Evolutionary conservation across 2,329 filamentous ascomycete species (phyloP).

Genomic region (Colletotrichum magnum): DNA sequence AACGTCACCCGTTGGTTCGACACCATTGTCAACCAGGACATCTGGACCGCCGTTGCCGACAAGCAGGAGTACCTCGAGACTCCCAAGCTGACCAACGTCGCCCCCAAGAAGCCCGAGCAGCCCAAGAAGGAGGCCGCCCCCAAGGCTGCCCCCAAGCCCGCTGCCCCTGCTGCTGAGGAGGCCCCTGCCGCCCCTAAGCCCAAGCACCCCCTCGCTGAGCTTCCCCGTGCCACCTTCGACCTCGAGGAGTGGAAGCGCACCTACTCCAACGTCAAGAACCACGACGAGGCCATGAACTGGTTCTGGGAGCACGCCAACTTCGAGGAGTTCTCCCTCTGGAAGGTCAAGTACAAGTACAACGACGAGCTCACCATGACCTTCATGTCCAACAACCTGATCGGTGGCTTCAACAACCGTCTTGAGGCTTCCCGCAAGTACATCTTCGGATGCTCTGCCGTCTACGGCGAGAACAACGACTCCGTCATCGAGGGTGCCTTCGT

Average conservation of each 20-base stretch:
- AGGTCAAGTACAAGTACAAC: conserved; percentile 98
- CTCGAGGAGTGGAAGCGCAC: conserved; percentile 99
- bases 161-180: conserved; percentile 59
- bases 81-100: conserved; percentile 77
- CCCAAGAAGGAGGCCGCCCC: conserved; percentile 72
- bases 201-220: conserved; percentile 94
- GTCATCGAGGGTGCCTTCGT: conserved; percentile 95
- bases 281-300: conserved; percentile 91
- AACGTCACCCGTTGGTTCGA: conserved; percentile 94
- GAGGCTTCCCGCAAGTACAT: conserved; percentile 98
- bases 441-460: conserved; percentile 92
- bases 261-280: conserved; percentile 83
- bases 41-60: conserved; percentile 85
- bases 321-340: conserved; percentile 96
- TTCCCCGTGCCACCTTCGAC: conserved; percentile 83
- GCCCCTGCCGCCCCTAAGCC: conserved; percentile 82
- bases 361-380: conserved; percentile 96
- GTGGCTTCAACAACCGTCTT: conserved; percentile 97
- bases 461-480: conserved; percentile 89
- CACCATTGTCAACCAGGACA: conserved; percentile 92
- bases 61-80: conserved; percentile 86
- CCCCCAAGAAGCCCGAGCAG: conserved; percentile 84
- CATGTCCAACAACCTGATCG: conserved; percentile 99
- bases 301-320: conserved; percentile 98
- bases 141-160: conserved; percentile 52